Base-by-base conservation (phyloP, 148 eudicot species). In the Rhododendron williamsianum region DNA sequence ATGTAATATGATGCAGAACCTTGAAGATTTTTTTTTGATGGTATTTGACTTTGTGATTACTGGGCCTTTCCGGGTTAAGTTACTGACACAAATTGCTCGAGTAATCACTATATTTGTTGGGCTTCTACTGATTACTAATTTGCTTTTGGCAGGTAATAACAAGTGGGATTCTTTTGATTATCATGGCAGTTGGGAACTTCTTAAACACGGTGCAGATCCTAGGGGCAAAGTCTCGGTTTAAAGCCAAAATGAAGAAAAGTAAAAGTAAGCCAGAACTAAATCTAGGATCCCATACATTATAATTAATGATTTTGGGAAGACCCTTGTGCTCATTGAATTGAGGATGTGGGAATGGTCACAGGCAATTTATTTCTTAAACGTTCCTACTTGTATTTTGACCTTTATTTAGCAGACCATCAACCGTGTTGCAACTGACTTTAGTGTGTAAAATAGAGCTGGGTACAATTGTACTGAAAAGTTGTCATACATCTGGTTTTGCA, bases 151-250 rank as follows among this genome's bases (percentile, higher is more conserved):
- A 92, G 93, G 91, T 92, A 3, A 76, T 90, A 45, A 84, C 92
- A 3, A 90, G 93, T 90, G 93, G 94, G 82, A 67, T 92, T 82
- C 91, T 92, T 81, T 84, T 90, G 84, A 88, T 92, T 45, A 82
- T 88, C 80, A 92, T 92, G 94, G 94, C 94, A 43, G 90, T 86
- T 82, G 94, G 94, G 77, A 92, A 92, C 80, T 92, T 92, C 56
- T 23, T 86, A 23, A 89, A 89, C 86, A 91, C 91, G 0, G 90
- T 91, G 83, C 87, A 91, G 87, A 89, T 91, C 10, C 90, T 91
- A 1, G 54, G 83, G 65, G 76, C 86, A 48, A 91, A 91, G 83
- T 89, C 90, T 79, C 89, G 88, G 86, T 89, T 91, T 27, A 91
- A 89, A 87, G 92, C 92, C 16, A 91, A 89, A 76, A 87, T 89